phyloP scores from a whole-genome alignment of 768 basidiomycete genomes.

The Tubosaeta sp. region DNA sequence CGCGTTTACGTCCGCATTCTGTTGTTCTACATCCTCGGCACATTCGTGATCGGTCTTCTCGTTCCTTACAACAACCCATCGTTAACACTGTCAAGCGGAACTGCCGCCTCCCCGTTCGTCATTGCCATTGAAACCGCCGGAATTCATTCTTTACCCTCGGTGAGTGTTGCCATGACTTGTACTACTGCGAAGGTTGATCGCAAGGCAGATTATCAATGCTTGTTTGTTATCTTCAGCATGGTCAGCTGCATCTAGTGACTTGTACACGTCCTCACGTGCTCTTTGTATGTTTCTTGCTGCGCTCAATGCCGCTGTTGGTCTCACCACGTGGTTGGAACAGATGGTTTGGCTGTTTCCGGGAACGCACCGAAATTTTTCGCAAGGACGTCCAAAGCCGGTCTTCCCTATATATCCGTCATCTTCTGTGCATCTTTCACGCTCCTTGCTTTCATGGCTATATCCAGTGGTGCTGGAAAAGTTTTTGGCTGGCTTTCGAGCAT shows the following conservation, averaged over 20 bases:
- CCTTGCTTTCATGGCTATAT: conserved; percentile 82
- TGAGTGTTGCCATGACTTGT: conserved; percentile 33
- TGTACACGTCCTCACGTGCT: conserved; percentile 85
- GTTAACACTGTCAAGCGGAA: conserved; percentile 50
- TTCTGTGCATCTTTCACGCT: conserved; percentile 62
- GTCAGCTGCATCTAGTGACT: conserved; percentile 86
- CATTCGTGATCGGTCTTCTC: conserved; percentile 76
- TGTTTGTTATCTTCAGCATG: conserved; percentile 85
- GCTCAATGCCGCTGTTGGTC: neutral
- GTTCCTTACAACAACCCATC: conserved; percentile 64
- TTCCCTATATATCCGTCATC: conserved; percentile 72
- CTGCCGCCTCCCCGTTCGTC: conserved; percentile 82
- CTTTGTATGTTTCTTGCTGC: conserved; percentile 54
- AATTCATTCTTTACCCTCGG: conserved; percentile 80
- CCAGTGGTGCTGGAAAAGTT: conserved; percentile 60
- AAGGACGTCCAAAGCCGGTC: conserved; percentile 62
- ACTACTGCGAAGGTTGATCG: neutral
- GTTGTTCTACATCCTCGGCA: conserved; percentile 69
- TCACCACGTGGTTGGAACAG: conserved; percentile 32
- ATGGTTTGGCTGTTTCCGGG: conserved; percentile 74
- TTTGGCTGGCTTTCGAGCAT: conserved; percentile 81
- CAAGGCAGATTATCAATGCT: conserved; percentile 67
- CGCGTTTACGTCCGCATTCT: conserved; percentile 75
- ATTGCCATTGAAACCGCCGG: conserved; percentile 84
- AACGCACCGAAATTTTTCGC: conserved; percentile 83